Conservation (phyloP, 257 asterid genomes). For the Gentiana dahurica region DNA sequence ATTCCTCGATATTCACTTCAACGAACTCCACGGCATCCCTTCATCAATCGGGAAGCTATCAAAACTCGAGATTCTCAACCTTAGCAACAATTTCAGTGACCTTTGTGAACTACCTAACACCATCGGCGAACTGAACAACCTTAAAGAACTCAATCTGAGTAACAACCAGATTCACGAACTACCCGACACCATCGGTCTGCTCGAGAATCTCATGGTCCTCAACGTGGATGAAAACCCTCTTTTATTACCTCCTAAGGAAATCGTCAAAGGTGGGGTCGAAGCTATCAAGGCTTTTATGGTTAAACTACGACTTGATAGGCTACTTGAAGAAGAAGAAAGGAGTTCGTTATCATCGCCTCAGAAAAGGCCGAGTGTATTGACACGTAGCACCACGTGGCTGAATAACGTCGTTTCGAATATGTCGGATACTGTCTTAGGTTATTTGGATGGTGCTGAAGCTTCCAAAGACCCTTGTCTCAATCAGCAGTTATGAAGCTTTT, state of each 20-base stretch:
- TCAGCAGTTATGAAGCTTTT: slow-evolving; percentile 44
- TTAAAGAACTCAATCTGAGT: slow-evolving; percentile 82
- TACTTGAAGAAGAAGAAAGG: slow-evolving; percentile 43
- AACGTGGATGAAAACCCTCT: slow-evolving; percentile 81
- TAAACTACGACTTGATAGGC: slow-evolving; percentile 43
- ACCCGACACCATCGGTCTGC: slow-evolving; percentile 64
- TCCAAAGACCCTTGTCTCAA: slow-evolving; percentile 45
- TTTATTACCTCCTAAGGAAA: slow-evolving; percentile 62
- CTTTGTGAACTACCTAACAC: slow-evolving; percentile 63
- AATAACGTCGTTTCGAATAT: slow-evolving; percentile 37
- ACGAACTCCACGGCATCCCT: slow-evolving; percentile 77
- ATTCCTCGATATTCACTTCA: slow-evolving; percentile 56
- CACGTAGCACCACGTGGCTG: slow-evolving; percentile 81
- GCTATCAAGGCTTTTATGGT: slow-evolving; percentile 57
- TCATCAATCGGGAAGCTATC: slow-evolving; percentile 47
- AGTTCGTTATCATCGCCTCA: slow-evolving; percentile 22
- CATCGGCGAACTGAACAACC: slow-evolving; percentile 54
- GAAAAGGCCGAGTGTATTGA: slow-evolving; percentile 23
- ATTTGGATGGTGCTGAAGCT: slow-evolving; percentile 40
- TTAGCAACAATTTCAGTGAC: slow-evolving; percentile 82
- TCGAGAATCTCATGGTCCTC: slow-evolving; percentile 42
- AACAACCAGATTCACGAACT: slow-evolving; percentile 82
- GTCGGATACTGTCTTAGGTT: slow-evolving; percentile 43
- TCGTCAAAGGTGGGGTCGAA: slow-evolving; percentile 54
- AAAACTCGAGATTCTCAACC: slow-evolving; percentile 60